Percentiles rank a stretch among this genome's conserved stretches.
Evolutionary conservation across 164 flowering plant genomes (phyloP).

Genomic region (Stephania japonica): DNA sequence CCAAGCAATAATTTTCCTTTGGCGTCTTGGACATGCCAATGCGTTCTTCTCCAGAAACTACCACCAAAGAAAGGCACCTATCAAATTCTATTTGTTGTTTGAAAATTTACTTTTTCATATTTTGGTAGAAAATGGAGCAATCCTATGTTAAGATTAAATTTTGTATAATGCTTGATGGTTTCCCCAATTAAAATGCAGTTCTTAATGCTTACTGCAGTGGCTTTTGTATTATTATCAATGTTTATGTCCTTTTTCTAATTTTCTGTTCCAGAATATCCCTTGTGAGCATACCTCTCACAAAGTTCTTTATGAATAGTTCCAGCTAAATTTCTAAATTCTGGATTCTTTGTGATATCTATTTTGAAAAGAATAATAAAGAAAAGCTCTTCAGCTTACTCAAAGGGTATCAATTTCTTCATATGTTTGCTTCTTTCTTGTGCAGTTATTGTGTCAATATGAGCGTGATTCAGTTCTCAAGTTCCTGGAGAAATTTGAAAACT

Average conservation of each 20-base stretch:
- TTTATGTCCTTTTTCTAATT: not conserved
- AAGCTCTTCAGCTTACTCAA: not conserved
- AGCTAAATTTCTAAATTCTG: not conserved
- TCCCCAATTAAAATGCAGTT: not conserved
- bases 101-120: not conserved
- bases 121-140: not conserved
- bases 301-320: not conserved
- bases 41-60: not conserved
- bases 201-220: not conserved
- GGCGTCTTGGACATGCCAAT: not conserved
- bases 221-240: not conserved
- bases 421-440: constrained; percentile 29
- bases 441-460: constrained; percentile 87
- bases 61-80: not conserved
- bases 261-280: not conserved
- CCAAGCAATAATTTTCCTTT: not conserved
- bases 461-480: constrained; percentile 77
- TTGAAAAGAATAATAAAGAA: not conserved
- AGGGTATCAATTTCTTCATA: constrained; percentile 3
- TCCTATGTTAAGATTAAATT: not conserved
- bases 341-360: not conserved
- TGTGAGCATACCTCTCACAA: not conserved
- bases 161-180: not conserved
- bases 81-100: not conserved
- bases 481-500: constrained; percentile 87